Conservation (phyloP, 495 filamentous ascomycete genomes). For the Penicillium macrosclerotiorum region DNA sequence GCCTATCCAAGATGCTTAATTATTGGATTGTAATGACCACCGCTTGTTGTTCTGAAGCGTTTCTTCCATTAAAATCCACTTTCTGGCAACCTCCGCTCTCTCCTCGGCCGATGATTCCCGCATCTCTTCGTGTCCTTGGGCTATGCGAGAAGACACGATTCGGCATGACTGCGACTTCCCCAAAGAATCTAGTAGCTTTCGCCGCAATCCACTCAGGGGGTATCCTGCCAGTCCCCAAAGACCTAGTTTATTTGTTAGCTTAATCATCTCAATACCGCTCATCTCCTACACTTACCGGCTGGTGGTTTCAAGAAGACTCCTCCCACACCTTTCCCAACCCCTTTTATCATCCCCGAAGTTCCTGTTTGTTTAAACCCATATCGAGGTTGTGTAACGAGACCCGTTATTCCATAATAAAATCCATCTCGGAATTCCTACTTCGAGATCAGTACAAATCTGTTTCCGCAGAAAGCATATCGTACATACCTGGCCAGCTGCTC, state of each 20-base stretch:
- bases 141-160: conserved; percentile 22
- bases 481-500: conserved; percentile 63
- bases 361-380: conserved; percentile 69
- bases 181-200: conserved; percentile 59
- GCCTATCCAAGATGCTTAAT: too few relatives aligned
- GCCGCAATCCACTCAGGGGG: conserved; percentile 69
- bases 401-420: conserved; percentile 70
- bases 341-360: conserved; percentile 65
- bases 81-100: conserved; percentile 16
- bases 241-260: conserved; percentile 28
- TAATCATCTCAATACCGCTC: not conserved
- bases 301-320: conserved; percentile 68
- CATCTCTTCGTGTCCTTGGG: conserved; percentile 29
- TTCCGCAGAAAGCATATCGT: too few relatives aligned
- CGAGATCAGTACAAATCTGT: conserved; percentile 49
- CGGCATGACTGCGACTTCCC: conserved; percentile 15
- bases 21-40: too few relatives aligned
- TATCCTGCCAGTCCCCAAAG: conserved; percentile 69
- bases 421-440: conserved; percentile 63
- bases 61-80: conserved; percentile 20
- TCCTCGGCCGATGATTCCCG: conserved; percentile 13
- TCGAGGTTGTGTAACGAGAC: conserved; percentile 69
- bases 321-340: conserved; percentile 72
- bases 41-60: not conserved
- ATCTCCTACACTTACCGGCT: conserved; percentile 53